phyloP scores from a whole-genome alignment of 2,329 filamentous ascomycete genomes.

The Fusarium lyarnte region DNA sequence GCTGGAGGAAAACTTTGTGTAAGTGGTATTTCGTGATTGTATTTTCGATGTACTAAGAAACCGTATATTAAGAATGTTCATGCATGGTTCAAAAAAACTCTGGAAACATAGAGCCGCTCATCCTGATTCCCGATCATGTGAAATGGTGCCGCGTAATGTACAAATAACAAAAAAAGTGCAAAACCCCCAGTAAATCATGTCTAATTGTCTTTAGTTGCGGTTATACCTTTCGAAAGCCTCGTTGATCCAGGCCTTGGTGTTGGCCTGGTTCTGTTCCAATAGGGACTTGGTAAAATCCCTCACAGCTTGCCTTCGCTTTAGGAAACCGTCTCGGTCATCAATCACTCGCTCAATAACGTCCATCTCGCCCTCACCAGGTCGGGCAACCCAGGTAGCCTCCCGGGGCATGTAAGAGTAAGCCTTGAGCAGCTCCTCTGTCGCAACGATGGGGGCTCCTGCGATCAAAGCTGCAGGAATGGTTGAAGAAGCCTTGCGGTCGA shows the following conservation, averaged over 20 bases:
- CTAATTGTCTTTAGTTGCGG: constrained; percentile 10
- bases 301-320: constrained; percentile 32
- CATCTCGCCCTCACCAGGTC: constrained; percentile 41
- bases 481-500: constrained; percentile 44
- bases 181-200: constrained; percentile 21
- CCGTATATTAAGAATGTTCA: constrained; percentile 34
- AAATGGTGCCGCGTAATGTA: constrained; percentile 28
- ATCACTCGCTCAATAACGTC: constrained; percentile 41
- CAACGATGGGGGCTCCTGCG: constrained; percentile 42
- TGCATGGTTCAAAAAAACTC: constrained; percentile 19
- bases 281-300: constrained; percentile 22
- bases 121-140: constrained; percentile 37
- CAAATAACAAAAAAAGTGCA: constrained; percentile 14
- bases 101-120: constrained; percentile 34
- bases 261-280: constrained; percentile 31
- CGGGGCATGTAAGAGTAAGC: constrained; percentile 41
- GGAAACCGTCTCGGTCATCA: constrained; percentile 32
- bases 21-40: constrained; percentile 19
- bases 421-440: constrained; percentile 37
- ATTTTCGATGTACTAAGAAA: constrained; percentile 22
- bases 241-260: constrained; percentile 36
- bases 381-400: constrained; percentile 39
- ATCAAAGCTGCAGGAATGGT: constrained; percentile 43
- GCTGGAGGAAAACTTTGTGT: background rate
- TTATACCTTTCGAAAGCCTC: constrained; percentile 23